Evolutionary conservation across 768 basidiomycete genomes (phyloP), one percentile per base, ranked within the genome.

Genomic region (Boletus rubropictus): DNA sequence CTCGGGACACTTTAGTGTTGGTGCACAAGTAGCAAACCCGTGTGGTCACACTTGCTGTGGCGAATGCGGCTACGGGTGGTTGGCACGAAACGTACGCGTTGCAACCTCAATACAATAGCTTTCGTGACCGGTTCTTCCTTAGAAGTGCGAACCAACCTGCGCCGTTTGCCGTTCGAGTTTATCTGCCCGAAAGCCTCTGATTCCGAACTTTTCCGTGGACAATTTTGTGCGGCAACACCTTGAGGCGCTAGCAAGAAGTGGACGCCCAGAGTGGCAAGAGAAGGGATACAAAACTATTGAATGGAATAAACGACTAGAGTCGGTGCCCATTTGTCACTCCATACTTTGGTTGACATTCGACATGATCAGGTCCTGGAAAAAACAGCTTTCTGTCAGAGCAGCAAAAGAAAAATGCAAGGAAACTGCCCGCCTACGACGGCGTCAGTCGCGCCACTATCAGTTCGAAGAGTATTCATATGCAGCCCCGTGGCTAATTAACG

Each of bases 31-130:
- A 22, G 73, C 77, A 20, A 84, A 80, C 57, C 83, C 86, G 3
- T 89, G 86, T 55, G 86, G 86, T 11, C 86, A 89, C 58, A 80
- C 77, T 21, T 77, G 76, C 50, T 89, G 86, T 48, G 86, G 81
- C 7, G 73, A 77, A 34, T 89, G 86, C 57, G 78, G 77, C 10
- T 72, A 75, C 65, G 63, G 70, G 47, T 88, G 85, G 85, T 67
- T 79, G 43, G 55, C 58, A 33, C 70, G 73, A 56, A 78, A 76
- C 46, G 84, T 82, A 49, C 36, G 75, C 31, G 11, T 34, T 18
- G 3, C 14, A 18, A 37, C 18, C 59, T 9, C 36, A 35, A 7
- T 24, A 21, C 28, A 22, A 27, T 39, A 41, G 24, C 18, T 29
- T 49, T 40, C 22, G 40, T 41, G 39, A 39, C 31, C 11, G 22